Evolutionary conservation across 2,329 filamentous ascomycete genomes (phyloP).

Genomic region (Aspergillus thermomutatus): DNA sequence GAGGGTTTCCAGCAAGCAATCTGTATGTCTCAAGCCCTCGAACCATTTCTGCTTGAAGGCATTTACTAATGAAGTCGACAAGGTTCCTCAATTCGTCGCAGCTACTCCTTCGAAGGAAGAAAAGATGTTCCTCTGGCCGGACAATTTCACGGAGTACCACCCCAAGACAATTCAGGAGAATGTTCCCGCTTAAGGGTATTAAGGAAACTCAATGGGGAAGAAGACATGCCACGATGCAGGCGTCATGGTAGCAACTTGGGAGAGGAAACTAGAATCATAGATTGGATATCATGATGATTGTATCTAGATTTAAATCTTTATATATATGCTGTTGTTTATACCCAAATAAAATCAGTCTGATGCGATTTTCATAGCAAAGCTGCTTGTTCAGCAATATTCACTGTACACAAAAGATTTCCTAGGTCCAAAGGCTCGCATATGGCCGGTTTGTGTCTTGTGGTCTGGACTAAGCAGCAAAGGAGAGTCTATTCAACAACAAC

Average conservation of each 20-base stretch:
- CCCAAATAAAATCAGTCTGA: neutral
- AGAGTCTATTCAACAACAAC: too few relatives aligned
- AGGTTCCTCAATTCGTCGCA: constrained; percentile 48
- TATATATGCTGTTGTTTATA: neutral
- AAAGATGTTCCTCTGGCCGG: constrained; percentile 62
- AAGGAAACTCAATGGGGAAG: too few relatives aligned
- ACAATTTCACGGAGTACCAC: constrained; percentile 51
- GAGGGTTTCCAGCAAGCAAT: constrained; percentile 56
- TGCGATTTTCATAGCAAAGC: neutral
- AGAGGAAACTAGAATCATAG: neutral
- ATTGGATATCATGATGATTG: neutral
- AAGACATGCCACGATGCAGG: neutral
- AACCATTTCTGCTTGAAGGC: constrained; percentile 22
- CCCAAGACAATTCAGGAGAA: constrained; percentile 21
- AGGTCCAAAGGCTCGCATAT: too few relatives aligned
- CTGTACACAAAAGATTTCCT: too few relatives aligned
- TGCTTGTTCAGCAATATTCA: neutral
- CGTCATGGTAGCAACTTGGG: neutral
- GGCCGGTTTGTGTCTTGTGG: too few relatives aligned
- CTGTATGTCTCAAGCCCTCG: constrained; percentile 35
- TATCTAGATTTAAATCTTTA: neutral
- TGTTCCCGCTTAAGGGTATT: neutral
- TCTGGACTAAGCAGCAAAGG: too few relatives aligned
- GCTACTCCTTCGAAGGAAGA: constrained; percentile 56
- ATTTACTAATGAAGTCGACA: constrained; percentile 3